Conservation (phyloP, 768 basidiomycete species). For the Tephrocybe sp. region DNA sequence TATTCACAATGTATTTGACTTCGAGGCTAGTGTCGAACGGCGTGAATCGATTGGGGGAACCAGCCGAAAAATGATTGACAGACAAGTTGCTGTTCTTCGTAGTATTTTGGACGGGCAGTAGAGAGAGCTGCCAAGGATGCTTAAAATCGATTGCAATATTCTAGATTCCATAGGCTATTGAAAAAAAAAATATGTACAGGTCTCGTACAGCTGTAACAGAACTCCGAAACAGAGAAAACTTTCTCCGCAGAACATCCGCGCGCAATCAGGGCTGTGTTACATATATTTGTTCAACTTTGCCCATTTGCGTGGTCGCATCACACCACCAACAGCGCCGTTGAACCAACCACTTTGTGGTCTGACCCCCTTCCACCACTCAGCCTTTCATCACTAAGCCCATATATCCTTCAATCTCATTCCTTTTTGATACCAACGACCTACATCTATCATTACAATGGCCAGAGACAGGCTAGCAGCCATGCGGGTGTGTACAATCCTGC, state of each 20-base stretch:
- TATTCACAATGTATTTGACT: constrained; percentile 84
- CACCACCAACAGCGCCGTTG: constrained; percentile 11
- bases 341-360: constrained; percentile 18
- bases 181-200: no score
- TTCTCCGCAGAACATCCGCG: neutral
- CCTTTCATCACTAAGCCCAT: constrained; percentile 8
- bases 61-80: constrained; percentile 75
- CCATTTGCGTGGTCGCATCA: constrained; percentile 13
- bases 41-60: constrained; percentile 91
- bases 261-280: constrained; percentile 1
- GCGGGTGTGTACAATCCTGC: constrained; percentile 51
- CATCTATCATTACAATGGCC: constrained; percentile 51
- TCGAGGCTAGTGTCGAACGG: constrained; percentile 93
- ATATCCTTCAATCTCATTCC: constrained; percentile 13
- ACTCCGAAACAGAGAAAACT: neutral
- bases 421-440: constrained; percentile 18
- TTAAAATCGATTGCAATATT: neutral
- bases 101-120: constrained; percentile 40
- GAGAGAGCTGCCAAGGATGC: neutral
- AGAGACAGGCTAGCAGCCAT: constrained; percentile 90
- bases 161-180: no score
- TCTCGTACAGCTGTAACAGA: neutral
- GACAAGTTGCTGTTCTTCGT: constrained; percentile 81
- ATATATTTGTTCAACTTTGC: constrained; percentile 19
- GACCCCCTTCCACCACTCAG: constrained; percentile 14